Evolutionary conservation across 2,329 filamentous ascomycete genomes (phyloP).

Genomic region (Rhynchosporium agropyri): DNA sequence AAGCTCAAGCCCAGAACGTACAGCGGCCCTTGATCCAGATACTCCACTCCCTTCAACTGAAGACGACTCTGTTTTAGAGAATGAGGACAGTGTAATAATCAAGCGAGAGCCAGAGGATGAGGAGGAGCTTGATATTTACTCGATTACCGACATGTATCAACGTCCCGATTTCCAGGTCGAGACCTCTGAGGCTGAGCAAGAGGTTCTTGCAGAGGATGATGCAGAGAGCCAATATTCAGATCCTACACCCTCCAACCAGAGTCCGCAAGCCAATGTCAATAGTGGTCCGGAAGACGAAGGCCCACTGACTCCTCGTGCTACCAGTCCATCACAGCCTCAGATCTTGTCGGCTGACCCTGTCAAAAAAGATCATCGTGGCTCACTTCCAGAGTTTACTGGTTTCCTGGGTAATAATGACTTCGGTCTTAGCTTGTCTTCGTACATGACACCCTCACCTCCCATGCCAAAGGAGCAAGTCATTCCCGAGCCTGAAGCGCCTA

Average conservation of each 20-base stretch:
- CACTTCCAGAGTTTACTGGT: conserved; percentile 51
- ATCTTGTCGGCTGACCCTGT: conserved; percentile 25
- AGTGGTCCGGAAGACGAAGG: conserved; percentile 51
- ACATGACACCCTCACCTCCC: conserved; percentile 52
- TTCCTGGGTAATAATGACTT: conserved; percentile 54
- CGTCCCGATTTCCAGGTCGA: conserved; percentile 50
- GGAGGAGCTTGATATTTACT: conserved; percentile 66
- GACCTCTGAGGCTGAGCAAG: conserved; percentile 27
- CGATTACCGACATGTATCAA: conserved; percentile 68
- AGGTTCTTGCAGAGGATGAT: conserved; percentile 31
- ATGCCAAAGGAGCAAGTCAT: conserved; percentile 32
- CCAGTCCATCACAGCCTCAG: conserved; percentile 43
- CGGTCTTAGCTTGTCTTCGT: conserved; percentile 56
- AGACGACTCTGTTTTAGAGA: conserved; percentile 60
- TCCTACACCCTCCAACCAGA: conserved; percentile 32
- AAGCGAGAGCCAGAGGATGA: conserved; percentile 65
- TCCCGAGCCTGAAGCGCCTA: conserved; percentile 25
- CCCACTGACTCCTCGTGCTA: conserved; percentile 53
- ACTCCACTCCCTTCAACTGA: conserved; percentile 88
- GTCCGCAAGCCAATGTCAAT: conserved; percentile 32
- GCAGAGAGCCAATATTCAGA: conserved; percentile 56
- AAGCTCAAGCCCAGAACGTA: conserved; percentile 60
- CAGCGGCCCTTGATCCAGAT: conserved; percentile 76
- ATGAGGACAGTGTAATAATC: conserved; percentile 63
- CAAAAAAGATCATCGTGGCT: conserved; percentile 32